Evolutionary conservation across 2,329 filamentous ascomycete genomes (phyloP).

Genomic region (Colletotrichum caudatum): DNA sequence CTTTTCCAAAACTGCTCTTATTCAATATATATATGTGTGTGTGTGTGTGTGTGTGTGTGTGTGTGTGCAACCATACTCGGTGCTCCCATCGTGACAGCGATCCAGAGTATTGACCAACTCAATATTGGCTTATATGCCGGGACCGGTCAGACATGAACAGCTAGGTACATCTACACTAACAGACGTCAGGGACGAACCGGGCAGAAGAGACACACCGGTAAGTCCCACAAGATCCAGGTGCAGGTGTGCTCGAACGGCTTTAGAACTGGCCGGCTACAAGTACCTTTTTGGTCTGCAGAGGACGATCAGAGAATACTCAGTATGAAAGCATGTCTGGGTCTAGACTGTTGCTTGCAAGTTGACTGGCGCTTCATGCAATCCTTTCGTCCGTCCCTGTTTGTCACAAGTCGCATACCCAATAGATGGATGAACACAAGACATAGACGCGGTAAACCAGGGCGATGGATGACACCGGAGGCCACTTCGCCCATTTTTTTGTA

Average conservation of each 20-base stretch:
- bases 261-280: not conserved
- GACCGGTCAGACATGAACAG: not conserved
- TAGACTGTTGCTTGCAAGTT: not conserved
- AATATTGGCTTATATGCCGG: not conserved
- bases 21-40: too few relatives aligned
- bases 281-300: not conserved
- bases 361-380: not conserved
- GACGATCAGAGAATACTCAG: not conserved
- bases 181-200: not conserved
- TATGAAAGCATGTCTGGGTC: not conserved
- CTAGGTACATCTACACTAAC: not conserved
- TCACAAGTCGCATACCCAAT: not conserved
- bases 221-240: not conserved
- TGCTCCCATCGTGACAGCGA: not conserved
- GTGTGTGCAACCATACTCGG: too few relatives aligned
- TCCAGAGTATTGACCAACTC: not conserved
- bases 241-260: not conserved
- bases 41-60: too few relatives aligned
- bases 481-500: not conserved
- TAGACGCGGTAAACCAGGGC: not conserved
- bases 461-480: not conserved
- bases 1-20: too few relatives aligned
- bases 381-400: not conserved
- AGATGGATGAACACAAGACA: not conserved
- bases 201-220: not conserved